These are phyloP conservation scores for Penicillium longicatenatum DNA, from an alignment of 495 filamentous ascomycete genomes.

Conservation along the genomic window DNA sequence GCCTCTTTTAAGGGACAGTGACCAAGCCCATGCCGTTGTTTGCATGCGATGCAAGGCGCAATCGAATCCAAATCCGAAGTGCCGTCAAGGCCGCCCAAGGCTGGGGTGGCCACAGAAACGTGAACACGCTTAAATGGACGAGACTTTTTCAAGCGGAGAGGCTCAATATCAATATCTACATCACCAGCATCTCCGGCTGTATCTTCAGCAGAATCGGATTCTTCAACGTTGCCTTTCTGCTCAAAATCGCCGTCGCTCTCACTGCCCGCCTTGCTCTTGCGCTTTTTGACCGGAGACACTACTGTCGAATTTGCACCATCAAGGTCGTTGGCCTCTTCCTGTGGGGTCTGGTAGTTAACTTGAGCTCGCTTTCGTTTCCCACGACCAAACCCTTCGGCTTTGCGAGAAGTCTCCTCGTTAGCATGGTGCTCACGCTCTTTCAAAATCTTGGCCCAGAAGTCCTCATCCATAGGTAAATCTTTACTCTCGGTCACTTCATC, in stretches of 20 bases:
- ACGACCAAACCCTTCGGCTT: conserved; percentile 73
- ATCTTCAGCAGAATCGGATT: conserved; percentile 31
- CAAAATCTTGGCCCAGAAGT: conserved; percentile 87
- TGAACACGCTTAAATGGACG: conserved; percentile 45
- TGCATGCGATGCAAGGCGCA: conserved; percentile 57
- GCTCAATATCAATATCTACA: not conserved
- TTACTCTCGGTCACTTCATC: conserved; percentile 59
- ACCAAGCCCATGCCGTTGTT: conserved; percentile 52
- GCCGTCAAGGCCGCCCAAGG: conserved; percentile 49
- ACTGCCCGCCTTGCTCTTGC: conserved; percentile 11
- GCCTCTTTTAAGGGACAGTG: conserved; percentile 61
- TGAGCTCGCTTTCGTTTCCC: conserved; percentile 66
- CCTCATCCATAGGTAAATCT: conserved; percentile 47
- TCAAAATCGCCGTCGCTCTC: conserved; percentile 44
- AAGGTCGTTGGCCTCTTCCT: conserved; percentile 14
- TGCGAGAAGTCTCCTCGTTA: conserved; percentile 61
- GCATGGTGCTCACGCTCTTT: conserved; percentile 78
- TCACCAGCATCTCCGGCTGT: not conserved
- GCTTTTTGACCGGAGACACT: conserved; percentile 29
- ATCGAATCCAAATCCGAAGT: conserved; percentile 23
- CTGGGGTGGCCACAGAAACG: not conserved
- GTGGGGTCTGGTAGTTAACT: conserved; percentile 41
- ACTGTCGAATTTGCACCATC: conserved; percentile 13
- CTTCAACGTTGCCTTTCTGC: conserved; percentile 18
- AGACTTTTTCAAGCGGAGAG: conserved; percentile 3